Conservation (phyloP, 352 stramenopile species). For the Phytophthora idaei region DNA sequence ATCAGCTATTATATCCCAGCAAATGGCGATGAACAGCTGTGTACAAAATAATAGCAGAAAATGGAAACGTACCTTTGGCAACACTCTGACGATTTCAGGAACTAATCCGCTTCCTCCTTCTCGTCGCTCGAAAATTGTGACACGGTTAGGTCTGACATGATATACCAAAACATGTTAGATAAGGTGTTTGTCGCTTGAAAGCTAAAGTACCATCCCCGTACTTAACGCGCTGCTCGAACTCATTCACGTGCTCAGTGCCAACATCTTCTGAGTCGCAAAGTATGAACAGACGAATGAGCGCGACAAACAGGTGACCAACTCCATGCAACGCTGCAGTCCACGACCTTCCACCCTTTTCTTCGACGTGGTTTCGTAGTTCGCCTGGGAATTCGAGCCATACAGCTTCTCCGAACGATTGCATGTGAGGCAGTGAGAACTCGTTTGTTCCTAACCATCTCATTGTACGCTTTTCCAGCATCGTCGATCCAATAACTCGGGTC, state of each 20-base stretch:
- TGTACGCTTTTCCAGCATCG: constrained; percentile 82
- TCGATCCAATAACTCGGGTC: constrained; percentile 85
- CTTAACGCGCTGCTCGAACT: constrained; percentile 66
- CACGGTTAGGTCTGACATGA: constrained; percentile 59
- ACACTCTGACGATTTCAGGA: constrained; percentile 67
- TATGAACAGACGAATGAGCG: constrained; percentile 93
- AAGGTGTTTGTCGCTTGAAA: neutral
- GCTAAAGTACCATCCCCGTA: constrained; percentile 22
- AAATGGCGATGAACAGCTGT: neutral
- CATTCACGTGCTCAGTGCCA: constrained; percentile 85
- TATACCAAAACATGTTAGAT: constrained; percentile 10
- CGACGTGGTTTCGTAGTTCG: constrained; percentile 45
- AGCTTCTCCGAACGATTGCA: constrained; percentile 95
- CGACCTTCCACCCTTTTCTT: constrained; percentile 32
- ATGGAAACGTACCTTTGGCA: constrained; percentile 52
- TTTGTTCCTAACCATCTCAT: constrained; percentile 80
- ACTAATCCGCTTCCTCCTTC: constrained; percentile 90
- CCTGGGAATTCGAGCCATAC: constrained; percentile 95
- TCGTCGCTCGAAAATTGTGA: constrained; percentile 90
- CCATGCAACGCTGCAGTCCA: constrained; percentile 74
- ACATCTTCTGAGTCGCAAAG: constrained; percentile 88
- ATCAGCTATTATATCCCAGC: constrained; percentile 39
- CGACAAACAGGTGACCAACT: constrained; percentile 92
- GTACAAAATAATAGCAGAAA: neutral
- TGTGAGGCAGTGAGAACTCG: constrained; percentile 94